Evolutionary conservation across 176 grass and related monocot species (phyloP).

Genomic region (Carex kokanica): DNA sequence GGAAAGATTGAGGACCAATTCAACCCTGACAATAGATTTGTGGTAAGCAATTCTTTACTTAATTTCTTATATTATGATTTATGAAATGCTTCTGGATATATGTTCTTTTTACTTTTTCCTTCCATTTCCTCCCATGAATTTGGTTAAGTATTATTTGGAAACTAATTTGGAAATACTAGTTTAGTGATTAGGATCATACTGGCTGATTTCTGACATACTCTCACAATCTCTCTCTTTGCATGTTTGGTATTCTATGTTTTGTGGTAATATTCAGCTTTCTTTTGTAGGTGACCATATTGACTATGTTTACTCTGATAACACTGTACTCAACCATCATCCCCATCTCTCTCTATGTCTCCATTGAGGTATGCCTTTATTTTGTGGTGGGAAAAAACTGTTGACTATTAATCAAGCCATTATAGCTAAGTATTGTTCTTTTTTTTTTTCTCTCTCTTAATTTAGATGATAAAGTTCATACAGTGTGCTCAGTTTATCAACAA

Average conservation of each 20-base stretch:
- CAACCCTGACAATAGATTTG: slow-evolving; percentile 86
- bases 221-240: not conserved
- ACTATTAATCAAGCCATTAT: not conserved
- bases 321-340: slow-evolving; percentile 97
- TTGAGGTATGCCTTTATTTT: slow-evolving; percentile 63
- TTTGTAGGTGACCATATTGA: slow-evolving; percentile 84
- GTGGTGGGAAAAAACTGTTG: not conserved
- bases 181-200: not conserved
- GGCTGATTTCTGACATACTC: not conserved
- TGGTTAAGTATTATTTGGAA: not conserved
- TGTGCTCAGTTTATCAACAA: slow-evolving; percentile 97
- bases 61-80: slow-evolving; percentile 16
- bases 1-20: slow-evolving; percentile 71
- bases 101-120: not conserved
- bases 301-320: slow-evolving; percentile 99
- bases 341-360: slow-evolving; percentile 99
- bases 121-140: not conserved
- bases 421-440: slow-evolving; percentile 26
- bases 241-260: slow-evolving; percentile 18
- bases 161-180: not conserved
- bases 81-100: not conserved
- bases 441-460: slow-evolving; percentile 8
- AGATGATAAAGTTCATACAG: slow-evolving; percentile 99
- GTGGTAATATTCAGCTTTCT: slow-evolving; percentile 30
- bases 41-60: slow-evolving; percentile 53